Conservation (phyloP, 2,329 filamentous ascomycete genomes). For the Colletotrichum filicis region DNA sequence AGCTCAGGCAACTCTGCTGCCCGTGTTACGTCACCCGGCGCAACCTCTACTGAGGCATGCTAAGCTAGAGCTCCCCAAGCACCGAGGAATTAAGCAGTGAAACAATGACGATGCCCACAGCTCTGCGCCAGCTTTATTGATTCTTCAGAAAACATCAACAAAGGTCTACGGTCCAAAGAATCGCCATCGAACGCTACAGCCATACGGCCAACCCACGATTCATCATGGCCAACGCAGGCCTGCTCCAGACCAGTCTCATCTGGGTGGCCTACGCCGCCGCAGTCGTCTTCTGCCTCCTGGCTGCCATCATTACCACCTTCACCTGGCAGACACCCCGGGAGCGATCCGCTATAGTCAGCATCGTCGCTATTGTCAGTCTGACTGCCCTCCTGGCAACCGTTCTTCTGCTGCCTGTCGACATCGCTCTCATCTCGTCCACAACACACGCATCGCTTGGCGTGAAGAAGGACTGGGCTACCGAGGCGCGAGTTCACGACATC, state of each 20-base stretch:
- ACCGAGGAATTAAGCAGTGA: constrained; percentile 12
- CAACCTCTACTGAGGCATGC: constrained; percentile 15
- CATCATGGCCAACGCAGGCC: constrained; percentile 58
- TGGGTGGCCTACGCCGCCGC: constrained; percentile 94
- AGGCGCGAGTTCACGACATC: constrained; percentile 81
- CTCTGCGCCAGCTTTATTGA: neutral
- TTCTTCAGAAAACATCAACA: constrained; percentile 17
- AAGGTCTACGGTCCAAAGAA: neutral
- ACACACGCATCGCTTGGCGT: constrained; percentile 78
- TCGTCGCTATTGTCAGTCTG: constrained; percentile 87
- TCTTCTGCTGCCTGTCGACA: constrained; percentile 92
- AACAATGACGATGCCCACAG: constrained; percentile 24
- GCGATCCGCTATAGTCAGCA: constrained; percentile 82
- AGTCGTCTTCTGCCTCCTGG: constrained; percentile 78
- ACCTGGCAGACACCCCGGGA: constrained; percentile 92
- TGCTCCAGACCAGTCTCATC: constrained; percentile 90
- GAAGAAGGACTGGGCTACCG: constrained; percentile 96
- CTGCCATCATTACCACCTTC: constrained; percentile 87
- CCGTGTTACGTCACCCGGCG: constrained; percentile 9
- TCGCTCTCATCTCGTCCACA: constrained; percentile 93
- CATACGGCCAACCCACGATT: neutral
- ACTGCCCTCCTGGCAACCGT: constrained; percentile 91
- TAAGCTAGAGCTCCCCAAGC: constrained; percentile 25
- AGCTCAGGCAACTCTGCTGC: neutral
- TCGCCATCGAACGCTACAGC: neutral